These are phyloP conservation scores for Garcia nutans DNA, from an alignment of 345 rosid species.

Conservation along the genomic window DNA sequence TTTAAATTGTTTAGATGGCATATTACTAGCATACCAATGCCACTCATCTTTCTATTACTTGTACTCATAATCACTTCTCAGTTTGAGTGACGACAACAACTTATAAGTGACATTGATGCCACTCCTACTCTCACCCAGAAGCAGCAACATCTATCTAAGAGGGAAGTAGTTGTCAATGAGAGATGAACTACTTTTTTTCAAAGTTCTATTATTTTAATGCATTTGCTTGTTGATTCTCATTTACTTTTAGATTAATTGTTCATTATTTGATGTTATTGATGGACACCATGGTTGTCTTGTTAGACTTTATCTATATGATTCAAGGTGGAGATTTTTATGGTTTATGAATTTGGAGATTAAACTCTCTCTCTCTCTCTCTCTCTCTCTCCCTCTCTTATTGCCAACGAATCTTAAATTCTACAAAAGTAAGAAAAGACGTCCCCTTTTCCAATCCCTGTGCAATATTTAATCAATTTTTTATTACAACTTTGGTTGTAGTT, in stretches of 20 bases:
- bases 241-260: not conserved
- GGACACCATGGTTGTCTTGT: not conserved
- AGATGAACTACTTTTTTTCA: constrained; percentile 23
- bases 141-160: constrained; percentile 51
- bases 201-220: not conserved
- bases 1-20: too few species aligned
- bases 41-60: constrained; percentile 69
- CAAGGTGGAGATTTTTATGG: too few species aligned
- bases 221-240: not conserved
- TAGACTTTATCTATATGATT: too few species aligned
- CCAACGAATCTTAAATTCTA: too few species aligned
- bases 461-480: too few species aligned
- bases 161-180: constrained; percentile 78
- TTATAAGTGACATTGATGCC: constrained; percentile 58
- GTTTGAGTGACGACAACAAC: constrained; percentile 91
- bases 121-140: constrained; percentile 48
- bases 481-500: too few species aligned
- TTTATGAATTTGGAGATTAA: too few species aligned
- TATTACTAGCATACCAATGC: too few species aligned
- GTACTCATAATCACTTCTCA: constrained; percentile 79
- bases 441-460: too few species aligned
- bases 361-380: too few species aligned
- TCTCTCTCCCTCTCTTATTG: too few species aligned
- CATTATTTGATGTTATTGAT: not conserved
- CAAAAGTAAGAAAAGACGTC: too few species aligned